Conservation (phyloP, 352 stramenopile species). For the Phytopythium vexans region DNA sequence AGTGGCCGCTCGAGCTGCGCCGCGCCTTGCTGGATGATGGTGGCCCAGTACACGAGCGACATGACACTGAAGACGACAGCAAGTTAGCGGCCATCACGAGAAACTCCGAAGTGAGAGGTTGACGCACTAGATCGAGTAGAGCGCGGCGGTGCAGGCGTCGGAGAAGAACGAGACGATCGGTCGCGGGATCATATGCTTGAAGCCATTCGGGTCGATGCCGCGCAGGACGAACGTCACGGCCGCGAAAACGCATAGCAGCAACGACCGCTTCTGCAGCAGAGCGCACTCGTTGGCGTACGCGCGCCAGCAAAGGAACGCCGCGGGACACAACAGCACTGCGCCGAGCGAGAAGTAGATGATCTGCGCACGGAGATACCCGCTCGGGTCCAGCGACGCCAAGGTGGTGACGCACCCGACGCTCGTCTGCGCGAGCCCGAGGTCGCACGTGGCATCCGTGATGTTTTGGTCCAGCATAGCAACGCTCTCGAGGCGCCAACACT, state of each 20-base stretch:
- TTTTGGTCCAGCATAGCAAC: slow-evolving; percentile 6
- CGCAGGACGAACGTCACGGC: slow-evolving; percentile 31
- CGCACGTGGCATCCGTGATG: slow-evolving; percentile 25
- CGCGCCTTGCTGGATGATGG: slow-evolving; percentile 30
- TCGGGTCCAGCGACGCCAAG: slow-evolving; percentile 21
- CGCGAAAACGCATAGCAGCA: slow-evolving; percentile 34
- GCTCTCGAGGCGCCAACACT: too few species aligned
- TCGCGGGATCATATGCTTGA: slow-evolving; percentile 31
- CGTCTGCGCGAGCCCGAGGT: slow-evolving; percentile 25
- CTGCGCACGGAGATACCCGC: slow-evolving; percentile 25
- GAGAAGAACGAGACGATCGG: slow-evolving; percentile 32
- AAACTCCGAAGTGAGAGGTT: neutral
- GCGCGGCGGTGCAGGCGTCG: slow-evolving; percentile 33
- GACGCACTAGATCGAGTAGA: slow-evolving; percentile 47
- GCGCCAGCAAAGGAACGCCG: slow-evolving; percentile 27
- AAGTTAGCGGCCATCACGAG: too few species aligned
- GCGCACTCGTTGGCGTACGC: slow-evolving; percentile 23
- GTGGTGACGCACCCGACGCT: slow-evolving; percentile 21
- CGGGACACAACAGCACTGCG: slow-evolving; percentile 13
- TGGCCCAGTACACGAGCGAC: slow-evolving; percentile 33
- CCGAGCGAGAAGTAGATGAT: slow-evolving; percentile 28
- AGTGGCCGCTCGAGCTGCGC: slow-evolving; percentile 13
- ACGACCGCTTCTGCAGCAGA: slow-evolving; percentile 33
- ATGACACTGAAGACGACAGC: slow-evolving; percentile 18
- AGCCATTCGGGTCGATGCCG: slow-evolving; percentile 31